Evolutionary conservation across 305 asterid species (phyloP), one percentile per base, ranked within the genome.

Genomic region (Solanum hybrid): DNA sequence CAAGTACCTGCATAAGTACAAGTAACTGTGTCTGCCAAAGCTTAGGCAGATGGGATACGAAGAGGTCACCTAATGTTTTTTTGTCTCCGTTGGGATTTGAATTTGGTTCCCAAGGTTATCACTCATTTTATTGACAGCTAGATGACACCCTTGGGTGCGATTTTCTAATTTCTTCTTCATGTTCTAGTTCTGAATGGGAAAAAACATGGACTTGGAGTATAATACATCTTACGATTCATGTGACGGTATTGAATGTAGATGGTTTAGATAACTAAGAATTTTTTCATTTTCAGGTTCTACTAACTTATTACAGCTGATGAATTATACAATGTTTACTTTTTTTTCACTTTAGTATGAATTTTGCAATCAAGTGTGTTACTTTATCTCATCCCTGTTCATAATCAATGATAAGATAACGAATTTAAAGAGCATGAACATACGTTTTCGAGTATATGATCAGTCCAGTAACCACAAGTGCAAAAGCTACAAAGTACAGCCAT

Each of bases 401-500:
- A 26, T 5, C 10, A 22, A 16, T 29, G 8, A n/a, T 39, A 14
- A 26, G 39, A 69, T 6, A 26, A 24, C 8, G 1, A 3, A 83
- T 11, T 40, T 20, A 40, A 79, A 87, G 35, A 33, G 81, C 18
- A 51, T 12, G 71, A 90, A 85, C 92, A 46, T 90, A 95, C 98
- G 92, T 91, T 92, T 87, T 94, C 7, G 96, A 92, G 89, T 95
- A 96, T 67, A 95, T 89, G 90, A 92, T 69, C 46, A 96, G 92
- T 14, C 98, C 99, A 88, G 91, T 78, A 8, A 92, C 94, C 5
- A 96, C 99, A 11, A 95, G 88, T 31, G 91, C 91, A 89, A 94
- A 95, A 1, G 98, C 95, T 90, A 93, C 16, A 90, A 94, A 95
- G 92, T 93, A 96, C 51, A 96, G 82, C 98, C 96, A 94, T 88